Percentiles rank a stretch among this genome's conserved stretches.
These are phyloP conservation scores for Pyrenula massariospora DNA, from an alignment of 495 filamentous ascomycete species.

Conservation along the genomic window DNA sequence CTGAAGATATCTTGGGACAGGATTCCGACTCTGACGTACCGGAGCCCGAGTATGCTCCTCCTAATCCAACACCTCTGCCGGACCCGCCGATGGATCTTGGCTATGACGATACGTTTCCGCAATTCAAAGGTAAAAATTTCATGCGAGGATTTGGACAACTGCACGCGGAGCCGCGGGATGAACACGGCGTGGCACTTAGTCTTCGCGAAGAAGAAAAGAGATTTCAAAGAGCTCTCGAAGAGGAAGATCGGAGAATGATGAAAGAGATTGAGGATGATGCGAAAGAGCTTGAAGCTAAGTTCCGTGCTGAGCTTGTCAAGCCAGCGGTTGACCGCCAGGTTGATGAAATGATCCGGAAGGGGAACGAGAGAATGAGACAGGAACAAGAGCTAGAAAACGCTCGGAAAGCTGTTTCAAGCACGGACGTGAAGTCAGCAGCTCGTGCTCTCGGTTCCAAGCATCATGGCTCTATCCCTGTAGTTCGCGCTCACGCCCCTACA, in stretches of 20 bases:
- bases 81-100: conserved; percentile 70
- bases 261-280: neutral
- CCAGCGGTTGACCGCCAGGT: conserved; percentile 25
- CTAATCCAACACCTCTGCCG: conserved; percentile 51
- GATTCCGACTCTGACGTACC: conserved; percentile 47
- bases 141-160: conserved; percentile 51
- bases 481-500: conserved; percentile 9
- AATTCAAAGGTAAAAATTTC: conserved; percentile 50
- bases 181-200: conserved; percentile 50
- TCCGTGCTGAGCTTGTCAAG: conserved; percentile 19
- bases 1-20: conserved; percentile 16
- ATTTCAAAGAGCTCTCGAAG: conserved; percentile 14
- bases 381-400: conserved; percentile 10
- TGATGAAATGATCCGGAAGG: conserved; percentile 49
- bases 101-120: conserved; percentile 38
- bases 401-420: neutral
- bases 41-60: conserved; percentile 69
- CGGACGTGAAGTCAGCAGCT: neutral
- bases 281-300: neutral
- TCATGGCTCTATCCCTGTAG: conserved; percentile 19
- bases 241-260: neutral
- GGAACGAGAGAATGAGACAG: conserved; percentile 45
- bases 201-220: conserved; percentile 48
- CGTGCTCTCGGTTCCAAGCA: conserved; percentile 7
- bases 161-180: conserved; percentile 53